Evolutionary conservation across 495 filamentous ascomycete species (phyloP), one percentile per base, ranked within the genome.

Genomic region (Penicillium canariense): DNA sequence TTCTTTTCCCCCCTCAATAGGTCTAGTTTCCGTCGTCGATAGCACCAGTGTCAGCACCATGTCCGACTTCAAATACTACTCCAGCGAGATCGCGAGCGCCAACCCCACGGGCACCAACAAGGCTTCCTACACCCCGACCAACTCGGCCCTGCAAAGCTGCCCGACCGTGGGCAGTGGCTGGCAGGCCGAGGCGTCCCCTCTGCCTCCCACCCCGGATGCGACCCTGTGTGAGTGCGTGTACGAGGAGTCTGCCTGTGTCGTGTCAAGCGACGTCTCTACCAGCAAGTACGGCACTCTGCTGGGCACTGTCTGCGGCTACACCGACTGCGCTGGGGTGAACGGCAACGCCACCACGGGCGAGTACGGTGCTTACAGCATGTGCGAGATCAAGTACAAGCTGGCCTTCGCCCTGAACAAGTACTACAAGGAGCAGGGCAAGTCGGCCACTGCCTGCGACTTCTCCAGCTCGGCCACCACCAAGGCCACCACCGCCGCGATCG

Each of bases 301-400:
- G 72, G 77, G 74, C 62, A 78, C 75, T 50, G 80, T 97, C 65
- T 98, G 94, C 72, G 82, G 83, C 50, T 62, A 69, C 52, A 79
- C 70, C 30, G 74, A 79, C 52, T 96, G 94, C 74, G 70, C 68
- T 6, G 92, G 90, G 35, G 86, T 97, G 67, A 69, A 69, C 39
- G 73, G 78, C 58, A 89, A 97, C 68, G 80, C 76, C 12, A 83
- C 82, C 45, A 82, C 78, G 18, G 94, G 91, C 45, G 75, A 75
- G 20, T 98, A 95, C 68, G 94, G 94, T 45, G 85, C 89, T 5
- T 97, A 91, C 76, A 83, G 85, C 70, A 95, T 96, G 89, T 98
- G 94, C 79, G 81, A 79, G 60, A 55, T 84, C 58, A 82, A 77
- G 56, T 78, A 96, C 69, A 81, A 94, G 73, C 84, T 97, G 22